Base-by-base conservation (phyloP, 768 basidiomycete species). In the Collybia sp. region DNA sequence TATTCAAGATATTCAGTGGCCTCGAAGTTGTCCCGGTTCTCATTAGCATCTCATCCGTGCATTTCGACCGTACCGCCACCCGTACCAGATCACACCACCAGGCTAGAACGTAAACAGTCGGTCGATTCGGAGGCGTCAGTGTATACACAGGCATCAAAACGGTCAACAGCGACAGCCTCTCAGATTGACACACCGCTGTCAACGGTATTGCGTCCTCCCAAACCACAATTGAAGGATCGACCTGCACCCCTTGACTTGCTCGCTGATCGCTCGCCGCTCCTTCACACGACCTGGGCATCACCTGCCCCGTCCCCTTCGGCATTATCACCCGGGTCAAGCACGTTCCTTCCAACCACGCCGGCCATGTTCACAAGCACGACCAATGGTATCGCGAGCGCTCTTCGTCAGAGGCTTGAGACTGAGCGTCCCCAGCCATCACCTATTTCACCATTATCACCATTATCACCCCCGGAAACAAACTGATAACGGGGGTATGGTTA, bases 1-100 rank as follows among this genome's bases (percentile, higher is more conserved):
- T 88, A 88, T 51, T 85, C 85, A 15, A 68, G 81, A 5, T 73
- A 71, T 43, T 85, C 83, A 0, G 66, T 79, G 45, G 69, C 58
- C 17, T 69, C 70, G 33, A 69, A 66, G 53, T 55, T 59, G 17
- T 71, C 68, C 0, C 57, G 65, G 15, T 53, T 54, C 38, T 58
- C 52, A 33, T 54, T 51, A 34, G 53, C 18, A 46, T 50, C 42
- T 45, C 45, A 36, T 38, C 43, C 17, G 44, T 49, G 1, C 46
- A 16, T 13, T 18, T 31, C 44, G 15, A 35, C 12, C 19, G 42
- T 43, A 12, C 32, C 42, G 2, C 19, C 30, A 2, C 42, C 15
- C 3, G 43, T 35, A 16, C 35, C 35, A n/a, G 35, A 37, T 18
- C 17, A 13, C 10, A 31, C 30, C 17, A 17, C 11, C 13, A 19